phyloP scores from a whole-genome alignment of 306 rosid species.

The Hylodesmum podocarpum region DNA sequence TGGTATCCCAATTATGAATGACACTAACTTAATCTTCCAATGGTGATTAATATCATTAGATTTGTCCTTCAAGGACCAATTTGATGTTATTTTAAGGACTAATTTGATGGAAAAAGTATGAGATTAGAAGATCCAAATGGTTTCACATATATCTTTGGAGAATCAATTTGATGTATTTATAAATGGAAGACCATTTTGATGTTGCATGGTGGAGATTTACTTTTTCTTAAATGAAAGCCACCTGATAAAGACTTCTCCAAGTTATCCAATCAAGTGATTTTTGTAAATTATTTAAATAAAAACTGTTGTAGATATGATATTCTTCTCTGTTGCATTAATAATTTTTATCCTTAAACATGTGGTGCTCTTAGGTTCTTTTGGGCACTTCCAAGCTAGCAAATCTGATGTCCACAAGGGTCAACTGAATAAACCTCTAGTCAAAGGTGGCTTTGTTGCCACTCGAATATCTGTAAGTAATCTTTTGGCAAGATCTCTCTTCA shows the following conservation, averaged over 20 bases:
- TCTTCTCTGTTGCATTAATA: not conserved
- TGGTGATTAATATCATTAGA: not conserved
- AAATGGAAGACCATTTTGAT: constrained; percentile 8
- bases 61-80: constrained; percentile 1
- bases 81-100: not conserved
- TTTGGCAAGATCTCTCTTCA: not conserved
- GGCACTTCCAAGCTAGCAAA: constrained; percentile 95
- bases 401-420: constrained; percentile 96
- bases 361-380: constrained; percentile 82
- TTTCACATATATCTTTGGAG: not conserved
- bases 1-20: not conserved
- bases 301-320: not conserved
- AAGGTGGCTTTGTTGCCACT: constrained; percentile 96
- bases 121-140: not conserved
- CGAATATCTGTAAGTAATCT: constrained; percentile 75
- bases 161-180: constrained; percentile 4
- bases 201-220: not conserved
- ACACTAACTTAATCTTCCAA: not conserved
- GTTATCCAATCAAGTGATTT: not conserved
- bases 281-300: not conserved
- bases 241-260: not conserved
- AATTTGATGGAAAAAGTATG: not conserved
- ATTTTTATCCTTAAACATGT: constrained; percentile 1
- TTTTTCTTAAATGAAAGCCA: not conserved
- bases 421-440: constrained; percentile 73